A percentile compares a stretch with the other conserved stretches of the same genome.
Evolutionary conservation across 1,284 basidiomycete species (phyloP).

Genomic region (Entoloma clypeatum): DNA sequence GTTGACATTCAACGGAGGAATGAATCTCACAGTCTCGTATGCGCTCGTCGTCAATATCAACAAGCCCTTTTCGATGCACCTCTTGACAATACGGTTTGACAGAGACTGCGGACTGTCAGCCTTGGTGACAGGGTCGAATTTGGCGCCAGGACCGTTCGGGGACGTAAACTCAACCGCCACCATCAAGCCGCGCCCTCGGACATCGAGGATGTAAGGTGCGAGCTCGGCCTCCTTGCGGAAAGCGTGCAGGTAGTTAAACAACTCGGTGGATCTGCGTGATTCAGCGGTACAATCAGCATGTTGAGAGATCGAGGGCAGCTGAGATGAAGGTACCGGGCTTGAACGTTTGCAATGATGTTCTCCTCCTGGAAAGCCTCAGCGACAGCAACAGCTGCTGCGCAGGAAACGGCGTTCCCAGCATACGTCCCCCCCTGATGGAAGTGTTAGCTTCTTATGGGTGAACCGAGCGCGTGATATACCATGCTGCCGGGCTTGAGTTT

Average conservation of each 20-base stretch:
- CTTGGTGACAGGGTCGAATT: conserved; percentile 39
- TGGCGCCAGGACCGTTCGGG: conserved; percentile 38
- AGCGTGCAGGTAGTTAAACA: conserved; percentile 59
- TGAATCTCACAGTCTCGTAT: conserved; percentile 77
- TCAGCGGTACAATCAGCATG: too few species aligned
- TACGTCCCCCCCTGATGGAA: conserved; percentile 76
- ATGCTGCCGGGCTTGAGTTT: conserved; percentile 77
- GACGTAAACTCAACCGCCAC: conserved; percentile 77
- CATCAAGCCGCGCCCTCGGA: conserved; percentile 81
- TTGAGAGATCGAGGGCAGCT: conserved; percentile 2
- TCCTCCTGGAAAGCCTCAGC: conserved; percentile 76
- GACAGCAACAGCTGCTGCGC: conserved; percentile 84
- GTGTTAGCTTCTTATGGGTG: background rate
- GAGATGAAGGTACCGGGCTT: conserved; percentile 47
- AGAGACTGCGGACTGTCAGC: conserved; percentile 55
- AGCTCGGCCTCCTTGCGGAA: conserved; percentile 53
- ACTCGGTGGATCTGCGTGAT: conserved; percentile 59
- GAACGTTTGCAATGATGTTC: conserved; percentile 76
- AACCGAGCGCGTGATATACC: conserved; percentile 37
- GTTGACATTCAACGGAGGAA: conserved; percentile 44
- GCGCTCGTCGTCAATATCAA: conserved; percentile 77
- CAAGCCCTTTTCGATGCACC: conserved; percentile 82
- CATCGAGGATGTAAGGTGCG: conserved; percentile 61
- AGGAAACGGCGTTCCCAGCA: conserved; percentile 85
- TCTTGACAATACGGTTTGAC: conserved; percentile 72